These are phyloP conservation scores for Ganoderma resinaceum DNA, from an alignment of 1,284 basidiomycete species.

Conservation along the genomic window DNA sequence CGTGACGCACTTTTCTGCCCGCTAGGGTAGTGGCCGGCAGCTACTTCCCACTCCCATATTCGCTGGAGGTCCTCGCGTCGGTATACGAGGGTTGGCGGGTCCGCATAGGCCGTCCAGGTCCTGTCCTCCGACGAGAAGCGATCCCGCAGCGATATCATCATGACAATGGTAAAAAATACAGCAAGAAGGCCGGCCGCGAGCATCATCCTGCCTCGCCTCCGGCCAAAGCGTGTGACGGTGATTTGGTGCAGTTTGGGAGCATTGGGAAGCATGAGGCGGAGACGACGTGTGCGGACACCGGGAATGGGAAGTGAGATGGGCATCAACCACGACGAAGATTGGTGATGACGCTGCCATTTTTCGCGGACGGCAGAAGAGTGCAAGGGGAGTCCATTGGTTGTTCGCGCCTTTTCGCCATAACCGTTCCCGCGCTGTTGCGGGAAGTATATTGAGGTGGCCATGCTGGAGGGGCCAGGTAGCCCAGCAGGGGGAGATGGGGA, in stretches of 20 bases:
- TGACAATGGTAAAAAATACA: slow-evolving; percentile 53
- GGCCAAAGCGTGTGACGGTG: slow-evolving; percentile 63
- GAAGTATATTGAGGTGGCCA: slow-evolving; percentile 59
- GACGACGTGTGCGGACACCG: slow-evolving; percentile 58
- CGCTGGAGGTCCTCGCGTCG: slow-evolving; percentile 79
- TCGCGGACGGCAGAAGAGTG: slow-evolving; percentile 72
- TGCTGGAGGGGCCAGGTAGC: slow-evolving; percentile 35
- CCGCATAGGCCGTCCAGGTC: slow-evolving; percentile 71
- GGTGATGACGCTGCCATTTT: slow-evolving; percentile 63
- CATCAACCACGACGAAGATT: slow-evolving; percentile 61
- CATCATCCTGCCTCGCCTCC: slow-evolving; percentile 59
- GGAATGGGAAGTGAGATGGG: slow-evolving; percentile 68
- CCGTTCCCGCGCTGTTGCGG: slow-evolving; percentile 52
- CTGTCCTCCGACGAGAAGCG: slow-evolving; percentile 64
- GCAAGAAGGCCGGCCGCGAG: slow-evolving; percentile 56
- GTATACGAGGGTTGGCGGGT: slow-evolving; percentile 83
- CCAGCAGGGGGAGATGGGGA: slow-evolving; percentile 16
- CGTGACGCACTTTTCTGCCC: slow-evolving; percentile 67
- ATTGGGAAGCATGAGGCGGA: slow-evolving; percentile 44
- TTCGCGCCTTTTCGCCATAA: slow-evolving; percentile 52
- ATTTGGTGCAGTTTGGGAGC: slow-evolving; percentile 65
- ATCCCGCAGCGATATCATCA: slow-evolving; percentile 61
- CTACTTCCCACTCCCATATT: slow-evolving; percentile 95
- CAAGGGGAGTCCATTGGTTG: slow-evolving; percentile 59
- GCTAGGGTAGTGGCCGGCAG: slow-evolving; percentile 91